Percentiles rank a stretch among this genome's conserved stretches.
These are phyloP conservation scores for Luvunga scandens DNA, from an alignment of 345 rosid genomes.

Conservation along the genomic window DNA sequence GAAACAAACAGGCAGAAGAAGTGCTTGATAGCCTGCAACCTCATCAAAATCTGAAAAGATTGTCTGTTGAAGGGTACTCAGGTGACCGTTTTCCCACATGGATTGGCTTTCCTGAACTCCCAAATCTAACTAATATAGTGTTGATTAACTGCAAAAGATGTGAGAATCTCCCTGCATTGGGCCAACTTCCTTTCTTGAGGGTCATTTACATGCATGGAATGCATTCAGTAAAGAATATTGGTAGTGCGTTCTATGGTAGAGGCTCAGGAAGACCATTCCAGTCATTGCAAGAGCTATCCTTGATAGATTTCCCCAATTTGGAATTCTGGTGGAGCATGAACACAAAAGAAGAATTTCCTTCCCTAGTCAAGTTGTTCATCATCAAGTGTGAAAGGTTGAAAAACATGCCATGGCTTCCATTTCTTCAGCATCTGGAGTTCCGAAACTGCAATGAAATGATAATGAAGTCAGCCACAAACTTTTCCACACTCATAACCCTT, in stretches of 20 bases:
- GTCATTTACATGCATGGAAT: conserved; percentile 7
- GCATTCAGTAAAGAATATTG: conserved; percentile 1
- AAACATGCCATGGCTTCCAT: background rate
- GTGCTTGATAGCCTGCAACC: conserved; percentile 1
- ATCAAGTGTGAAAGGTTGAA: conserved; percentile 7
- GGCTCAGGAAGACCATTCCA: background rate
- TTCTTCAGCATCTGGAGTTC: conserved; percentile 15
- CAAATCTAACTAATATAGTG: background rate
- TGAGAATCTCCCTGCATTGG: background rate
- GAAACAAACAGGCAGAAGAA: background rate
- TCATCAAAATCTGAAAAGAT: conserved; percentile 5
- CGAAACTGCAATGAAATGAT: background rate
- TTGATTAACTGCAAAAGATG: background rate
- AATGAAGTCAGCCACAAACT: background rate
- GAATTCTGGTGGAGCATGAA: conserved; percentile 6
- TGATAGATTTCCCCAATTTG: conserved; percentile 2
- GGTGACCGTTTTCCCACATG: conserved; percentile 10
- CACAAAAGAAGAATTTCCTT: conserved; percentile 2
- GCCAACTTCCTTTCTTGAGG: background rate
- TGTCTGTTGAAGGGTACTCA: conserved; percentile 5
- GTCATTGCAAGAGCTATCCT: background rate
- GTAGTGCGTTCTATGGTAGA: conserved; percentile 6
- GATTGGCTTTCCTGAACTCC: background rate
- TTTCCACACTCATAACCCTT: conserved; percentile 7
- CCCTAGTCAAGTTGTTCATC: conserved; percentile 1